phyloP scores from a whole-genome alignment of 1,284 basidiomycete genomes.

The Termitomyces sp. region DNA sequence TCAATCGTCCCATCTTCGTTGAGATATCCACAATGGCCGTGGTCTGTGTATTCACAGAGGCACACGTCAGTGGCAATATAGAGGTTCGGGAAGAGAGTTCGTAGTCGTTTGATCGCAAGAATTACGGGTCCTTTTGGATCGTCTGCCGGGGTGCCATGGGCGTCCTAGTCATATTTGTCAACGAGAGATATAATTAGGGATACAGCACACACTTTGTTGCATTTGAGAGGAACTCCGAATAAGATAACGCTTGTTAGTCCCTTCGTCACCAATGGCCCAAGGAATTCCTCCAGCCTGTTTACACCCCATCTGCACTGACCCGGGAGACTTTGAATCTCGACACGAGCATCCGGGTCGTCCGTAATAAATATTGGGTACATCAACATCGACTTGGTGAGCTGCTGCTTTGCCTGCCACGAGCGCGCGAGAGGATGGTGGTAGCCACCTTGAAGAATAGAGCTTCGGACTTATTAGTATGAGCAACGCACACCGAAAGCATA shows the following conservation, averaged over 20 bases:
- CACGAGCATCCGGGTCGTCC: slow-evolving; percentile 82
- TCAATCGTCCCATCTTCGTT: slow-evolving; percentile 72
- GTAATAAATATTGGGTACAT: slow-evolving; percentile 98
- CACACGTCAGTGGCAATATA: slow-evolving; percentile 96
- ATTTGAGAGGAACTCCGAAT: slow-evolving; percentile 90
- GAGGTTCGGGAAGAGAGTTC: slow-evolving; percentile 73
- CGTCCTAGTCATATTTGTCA: slow-evolving; percentile 53
- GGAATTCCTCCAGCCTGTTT: slow-evolving; percentile 85
- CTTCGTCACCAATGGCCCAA: slow-evolving; percentile 85
- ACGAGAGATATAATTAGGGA: not conserved
- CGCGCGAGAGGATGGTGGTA: slow-evolving; percentile 88
- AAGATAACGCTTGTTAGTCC: slow-evolving; percentile 91
- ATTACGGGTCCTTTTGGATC: slow-evolving; percentile 92
- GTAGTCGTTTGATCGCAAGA: slow-evolving; percentile 77
- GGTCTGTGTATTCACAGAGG: slow-evolving; percentile 99
- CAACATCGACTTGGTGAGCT: slow-evolving; percentile 85
- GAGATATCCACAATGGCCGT: slow-evolving; percentile 94
- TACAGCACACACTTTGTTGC: slow-evolving; percentile 61
- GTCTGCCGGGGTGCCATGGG: slow-evolving; percentile 82
- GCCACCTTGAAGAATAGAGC: slow-evolving; percentile 86
- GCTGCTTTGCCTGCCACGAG: slow-evolving; percentile 74
- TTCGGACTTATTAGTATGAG: slow-evolving; percentile 18
- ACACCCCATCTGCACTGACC: slow-evolving; percentile 93
- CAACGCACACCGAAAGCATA: not conserved
- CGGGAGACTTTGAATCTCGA: slow-evolving; percentile 74